Evolutionary conservation across 805 yeast genomes (phyloP), one percentile per base, ranked within the genome.

Genomic region (Monosporozyma solicola): DNA sequence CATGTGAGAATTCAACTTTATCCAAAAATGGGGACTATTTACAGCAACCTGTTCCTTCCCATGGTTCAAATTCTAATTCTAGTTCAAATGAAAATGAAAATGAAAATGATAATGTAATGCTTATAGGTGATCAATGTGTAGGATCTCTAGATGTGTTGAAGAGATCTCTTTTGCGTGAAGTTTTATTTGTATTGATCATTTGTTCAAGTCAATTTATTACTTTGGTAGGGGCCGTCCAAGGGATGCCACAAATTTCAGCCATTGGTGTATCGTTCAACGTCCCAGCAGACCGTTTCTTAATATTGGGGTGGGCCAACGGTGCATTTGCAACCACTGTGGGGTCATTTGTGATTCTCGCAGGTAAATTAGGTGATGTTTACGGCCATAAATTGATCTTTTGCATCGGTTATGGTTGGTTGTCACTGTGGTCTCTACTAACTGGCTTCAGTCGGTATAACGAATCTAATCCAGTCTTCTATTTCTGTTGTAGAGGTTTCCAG

Each of bases 301-400:
- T 48, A 29, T 20, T 52, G 11, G 58, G 61, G 37, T 58, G 61
- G 61, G 44, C 51, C 24, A 57, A 53, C 25, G 58, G 55, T n/a
- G 49, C 57, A 1, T 58, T 25, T 44, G 55, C 58, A 8, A 47
- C 56, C 3, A 55, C 58, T 1, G 43, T 15, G 10, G 91, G 91
- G 8, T 81, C 92, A 0, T 80, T 85, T 57, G 84, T 85, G 49
- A 67, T 86, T 45, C 70, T 82, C 9, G 77, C 85, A 13, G 92
- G 94, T 11, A 74, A 82, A 50, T 63, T 84, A 43, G 94, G 94
- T 22, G 94, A 86, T 62, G 66, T 84, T 8, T 78, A 75, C 58
- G 92, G 92, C 0, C 74, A 83, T 53, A 82, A 80, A 54, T 67
- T 61, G 37, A 66, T 81, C 29, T 74, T 83, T 54, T 50, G 80